Percentiles rank a stretch among this genome's conserved stretches.
Conservation (phyloP, 495 filamentous ascomycete genomes). For the Aspergillus conjunctus region DNA sequence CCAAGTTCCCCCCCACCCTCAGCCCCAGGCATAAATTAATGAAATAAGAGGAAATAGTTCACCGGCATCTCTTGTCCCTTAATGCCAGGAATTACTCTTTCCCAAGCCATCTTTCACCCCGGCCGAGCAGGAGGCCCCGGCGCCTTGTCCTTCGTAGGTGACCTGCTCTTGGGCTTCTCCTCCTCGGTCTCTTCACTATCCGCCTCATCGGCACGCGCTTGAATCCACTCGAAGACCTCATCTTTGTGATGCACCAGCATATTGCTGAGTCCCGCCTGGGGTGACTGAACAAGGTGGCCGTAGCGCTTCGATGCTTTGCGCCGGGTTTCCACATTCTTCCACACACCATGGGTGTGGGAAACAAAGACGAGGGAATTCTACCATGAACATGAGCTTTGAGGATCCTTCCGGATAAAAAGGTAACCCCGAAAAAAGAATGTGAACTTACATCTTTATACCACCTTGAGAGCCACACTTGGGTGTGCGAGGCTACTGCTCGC, state of each 20-base stretch:
- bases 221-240: slow-evolving; percentile 59
- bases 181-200: slow-evolving; percentile 38
- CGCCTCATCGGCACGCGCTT: slow-evolving; percentile 39
- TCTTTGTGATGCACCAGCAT: slow-evolving; percentile 64
- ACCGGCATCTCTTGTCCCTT: neutral
- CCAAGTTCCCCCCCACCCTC: too few relatives aligned
- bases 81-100: too few relatives aligned
- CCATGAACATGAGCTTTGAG: neutral
- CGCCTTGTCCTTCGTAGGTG: slow-evolving; percentile 21
- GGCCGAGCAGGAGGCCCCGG: neutral
- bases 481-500: slow-evolving; percentile 65
- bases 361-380: slow-evolving; percentile 75
- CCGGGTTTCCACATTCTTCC: slow-evolving; percentile 55
- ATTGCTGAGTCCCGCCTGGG: slow-evolving; percentile 54
- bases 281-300: slow-evolving; percentile 60
- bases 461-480: slow-evolving; percentile 61
- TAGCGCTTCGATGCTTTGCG: slow-evolving; percentile 70
- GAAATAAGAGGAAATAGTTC: slow-evolving; percentile 7
- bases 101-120: neutral
- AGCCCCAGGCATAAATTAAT: neutral
- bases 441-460: slow-evolving; percentile 67
- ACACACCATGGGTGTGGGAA: slow-evolving; percentile 67
- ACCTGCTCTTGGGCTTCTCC: slow-evolving; percentile 27
- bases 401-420: neutral
- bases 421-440: neutral